Evolutionary conservation across 1,284 basidiomycete genomes (phyloP).

Genomic region (Pisolithus thermaeus): DNA sequence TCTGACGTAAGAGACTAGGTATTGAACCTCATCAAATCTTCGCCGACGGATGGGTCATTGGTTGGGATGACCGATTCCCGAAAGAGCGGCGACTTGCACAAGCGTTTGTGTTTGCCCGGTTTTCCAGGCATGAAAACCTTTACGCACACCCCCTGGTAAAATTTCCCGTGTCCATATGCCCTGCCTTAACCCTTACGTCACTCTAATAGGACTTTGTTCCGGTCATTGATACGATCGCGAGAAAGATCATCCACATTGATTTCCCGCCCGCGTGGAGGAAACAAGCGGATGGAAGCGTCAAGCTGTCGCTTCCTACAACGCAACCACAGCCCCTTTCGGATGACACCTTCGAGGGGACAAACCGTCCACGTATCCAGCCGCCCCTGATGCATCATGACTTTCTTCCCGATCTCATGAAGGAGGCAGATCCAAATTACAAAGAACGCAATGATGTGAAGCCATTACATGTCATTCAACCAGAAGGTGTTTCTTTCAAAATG

Average conservation of each 20-base stretch:
- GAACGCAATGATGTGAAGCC: slow-evolving; percentile 76
- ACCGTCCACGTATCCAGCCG: slow-evolving; percentile 67
- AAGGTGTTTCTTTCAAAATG: slow-evolving; percentile 87
- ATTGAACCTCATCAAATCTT: slow-evolving; percentile 68
- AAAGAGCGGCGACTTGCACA: slow-evolving; percentile 64
- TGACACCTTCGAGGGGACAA: slow-evolving; percentile 42
- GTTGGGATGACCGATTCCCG: slow-evolving; percentile 81
- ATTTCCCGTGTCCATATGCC: not conserved
- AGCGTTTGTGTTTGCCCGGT: slow-evolving; percentile 71
- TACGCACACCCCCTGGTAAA: slow-evolving; percentile 74
- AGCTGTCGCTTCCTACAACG: slow-evolving; percentile 47
- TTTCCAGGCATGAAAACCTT: slow-evolving; percentile 70
- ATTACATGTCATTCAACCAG: slow-evolving; percentile 80
- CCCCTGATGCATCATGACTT: slow-evolving; percentile 64
- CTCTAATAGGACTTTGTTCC: slow-evolving; percentile 67
- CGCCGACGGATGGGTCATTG: slow-evolving; percentile 81
- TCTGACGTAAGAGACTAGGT: slow-evolving; percentile 35
- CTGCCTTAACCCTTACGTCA: slow-evolving; percentile 5
- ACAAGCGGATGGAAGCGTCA: slow-evolving; percentile 34
- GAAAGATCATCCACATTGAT: slow-evolving; percentile 79
- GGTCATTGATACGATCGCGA: slow-evolving; percentile 64
- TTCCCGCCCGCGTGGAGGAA: slow-evolving; percentile 62
- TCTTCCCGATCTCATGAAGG: slow-evolving; percentile 67
- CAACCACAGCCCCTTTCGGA: slow-evolving; percentile 44
- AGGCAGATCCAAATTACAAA: slow-evolving; percentile 55